Evolutionary conservation across 2,329 filamentous ascomycete genomes (phyloP).

Genomic region (Cryphonectria carpinicola): DNA sequence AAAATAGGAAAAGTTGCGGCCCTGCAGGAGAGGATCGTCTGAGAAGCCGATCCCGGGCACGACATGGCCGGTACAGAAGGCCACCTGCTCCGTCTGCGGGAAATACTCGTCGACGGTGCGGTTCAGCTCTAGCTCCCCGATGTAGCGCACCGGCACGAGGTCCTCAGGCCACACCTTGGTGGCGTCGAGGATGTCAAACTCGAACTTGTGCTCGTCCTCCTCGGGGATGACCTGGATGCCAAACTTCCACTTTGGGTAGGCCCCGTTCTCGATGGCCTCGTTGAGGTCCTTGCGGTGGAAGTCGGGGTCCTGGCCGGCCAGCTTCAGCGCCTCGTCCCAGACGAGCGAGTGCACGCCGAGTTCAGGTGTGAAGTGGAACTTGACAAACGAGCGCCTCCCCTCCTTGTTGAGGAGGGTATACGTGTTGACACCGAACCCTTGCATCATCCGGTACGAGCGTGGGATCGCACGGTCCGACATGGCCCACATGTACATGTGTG

Average conservation of each 20-base stretch:
- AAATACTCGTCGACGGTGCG: constrained; percentile 82
- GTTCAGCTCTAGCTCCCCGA: constrained; percentile 81
- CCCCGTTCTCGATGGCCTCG: constrained; percentile 73
- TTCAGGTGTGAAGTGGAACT: constrained; percentile 76
- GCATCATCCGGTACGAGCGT: constrained; percentile 81
- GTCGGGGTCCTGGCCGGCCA: constrained; percentile 75
- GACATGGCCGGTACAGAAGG: constrained; percentile 80
- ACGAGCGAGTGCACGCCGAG: constrained; percentile 77
- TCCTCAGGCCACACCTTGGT: constrained; percentile 89
- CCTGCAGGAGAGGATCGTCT: constrained; percentile 74
- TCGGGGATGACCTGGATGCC: constrained; percentile 80
- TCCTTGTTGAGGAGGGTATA: constrained; percentile 70
- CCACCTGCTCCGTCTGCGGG: constrained; percentile 79
- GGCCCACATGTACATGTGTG: constrained; percentile 79
- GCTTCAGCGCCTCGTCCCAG: constrained; percentile 79
- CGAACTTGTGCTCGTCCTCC: constrained; percentile 73
- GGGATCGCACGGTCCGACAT: constrained; percentile 78
- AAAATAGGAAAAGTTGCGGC: constrained; percentile 70
- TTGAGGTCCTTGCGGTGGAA: constrained; percentile 80
- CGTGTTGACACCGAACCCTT: constrained; percentile 84
- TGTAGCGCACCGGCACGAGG: constrained; percentile 72
- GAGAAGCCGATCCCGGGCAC: constrained; percentile 79
- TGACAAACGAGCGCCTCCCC: constrained; percentile 73
- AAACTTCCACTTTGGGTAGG: constrained; percentile 78
- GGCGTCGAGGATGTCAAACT: constrained; percentile 83